These are phyloP conservation scores for Benincasa hispida DNA, from an alignment of 306 rosid species.

Conservation along the genomic window DNA sequence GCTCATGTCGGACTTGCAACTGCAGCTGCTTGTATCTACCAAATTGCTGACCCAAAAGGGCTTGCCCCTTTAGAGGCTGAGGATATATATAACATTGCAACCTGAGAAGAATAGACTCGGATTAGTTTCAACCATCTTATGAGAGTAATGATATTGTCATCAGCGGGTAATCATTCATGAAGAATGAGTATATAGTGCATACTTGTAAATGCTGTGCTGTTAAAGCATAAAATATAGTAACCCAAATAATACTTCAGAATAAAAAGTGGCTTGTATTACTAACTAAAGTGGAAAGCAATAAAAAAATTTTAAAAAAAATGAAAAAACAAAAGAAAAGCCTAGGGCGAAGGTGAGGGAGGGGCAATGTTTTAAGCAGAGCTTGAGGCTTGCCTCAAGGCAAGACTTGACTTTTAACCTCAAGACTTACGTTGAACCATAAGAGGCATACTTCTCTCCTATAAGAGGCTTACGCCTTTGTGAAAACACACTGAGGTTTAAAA, in stretches of 20 bases:
- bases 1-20: background rate
- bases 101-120: background rate
- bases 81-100: background rate
- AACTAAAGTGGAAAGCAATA: background rate
- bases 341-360: too few species aligned
- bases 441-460: too few species aligned
- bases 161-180: background rate
- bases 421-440: too few species aligned
- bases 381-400: too few species aligned
- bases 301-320: too few species aligned
- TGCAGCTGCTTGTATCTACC: background rate
- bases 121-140: background rate
- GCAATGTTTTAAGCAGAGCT: too few species aligned
- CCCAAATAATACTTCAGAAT: background rate
- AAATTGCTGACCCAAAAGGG: background rate
- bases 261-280: background rate
- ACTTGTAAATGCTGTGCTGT: background rate
- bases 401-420: too few species aligned
- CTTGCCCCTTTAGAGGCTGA: background rate
- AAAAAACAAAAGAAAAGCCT: too few species aligned
- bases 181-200: background rate
- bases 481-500: too few species aligned
- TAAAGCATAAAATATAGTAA: background rate
- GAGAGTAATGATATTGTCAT: background rate
- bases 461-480: too few species aligned